Evolutionary conservation across 257 asterid genomes (phyloP).

Genomic region (Gardenia jasminoides): DNA sequence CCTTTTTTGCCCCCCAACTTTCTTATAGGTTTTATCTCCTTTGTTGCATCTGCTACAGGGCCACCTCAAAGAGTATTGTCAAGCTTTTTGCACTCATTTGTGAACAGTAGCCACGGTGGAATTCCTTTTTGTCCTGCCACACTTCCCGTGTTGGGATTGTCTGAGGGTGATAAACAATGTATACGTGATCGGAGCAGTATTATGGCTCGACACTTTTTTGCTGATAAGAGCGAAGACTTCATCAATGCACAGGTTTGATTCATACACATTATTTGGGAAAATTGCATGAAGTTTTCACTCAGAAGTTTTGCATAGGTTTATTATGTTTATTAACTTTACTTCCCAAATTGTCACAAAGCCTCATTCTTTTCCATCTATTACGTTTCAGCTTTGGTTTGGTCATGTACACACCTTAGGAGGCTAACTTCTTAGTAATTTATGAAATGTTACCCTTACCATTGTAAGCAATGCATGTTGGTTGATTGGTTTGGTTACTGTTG

Average conservation of each 20-base stretch:
- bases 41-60: constrained; percentile 48
- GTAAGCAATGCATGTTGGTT: not conserved
- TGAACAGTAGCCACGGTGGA: constrained; percentile 73
- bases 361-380: not conserved
- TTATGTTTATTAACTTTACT: not conserved
- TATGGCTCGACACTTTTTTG: constrained; percentile 98
- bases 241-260: constrained; percentile 76
- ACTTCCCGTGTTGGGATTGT: constrained; percentile 88
- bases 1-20: constrained; percentile 3
- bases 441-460: not conserved
- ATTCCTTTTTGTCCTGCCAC: constrained; percentile 78
- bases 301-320: not conserved
- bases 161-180: constrained; percentile 93
- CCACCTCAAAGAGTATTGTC: constrained; percentile 98
- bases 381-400: not conserved
- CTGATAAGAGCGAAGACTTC: constrained; percentile 88
- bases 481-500: not conserved
- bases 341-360: not conserved
- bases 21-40: not conserved
- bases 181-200: constrained; percentile 98
- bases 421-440: not conserved
- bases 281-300: not conserved
- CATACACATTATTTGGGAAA: constrained; percentile 13
- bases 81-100: constrained; percentile 88
- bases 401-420: not conserved